These are phyloP conservation scores for Withania somnifera DNA, from an alignment of 305 asterid genomes.

Conservation along the genomic window DNA sequence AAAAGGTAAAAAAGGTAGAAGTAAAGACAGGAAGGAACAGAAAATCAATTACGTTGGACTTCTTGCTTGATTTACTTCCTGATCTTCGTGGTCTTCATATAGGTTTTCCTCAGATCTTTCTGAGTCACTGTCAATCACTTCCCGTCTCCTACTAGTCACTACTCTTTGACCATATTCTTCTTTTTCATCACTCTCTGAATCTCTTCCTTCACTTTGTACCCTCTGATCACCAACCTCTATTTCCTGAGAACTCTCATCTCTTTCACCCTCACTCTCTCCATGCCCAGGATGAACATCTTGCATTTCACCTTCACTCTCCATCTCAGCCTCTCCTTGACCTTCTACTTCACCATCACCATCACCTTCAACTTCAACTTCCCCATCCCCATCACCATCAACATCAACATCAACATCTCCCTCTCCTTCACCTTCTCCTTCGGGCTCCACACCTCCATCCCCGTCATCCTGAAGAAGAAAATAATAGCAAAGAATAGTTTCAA, in stretches of 20 bases:
- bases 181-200: slow-evolving; percentile 62
- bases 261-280: slow-evolving; percentile 71
- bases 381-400: slow-evolving; percentile 14
- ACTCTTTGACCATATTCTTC: slow-evolving; percentile 48
- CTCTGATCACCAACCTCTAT: slow-evolving; percentile 60
- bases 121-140: slow-evolving; percentile 53
- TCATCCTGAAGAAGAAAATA: slow-evolving; percentile 36
- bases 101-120: slow-evolving; percentile 71
- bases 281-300: slow-evolving; percentile 38
- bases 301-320: slow-evolving; percentile 65
- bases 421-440: slow-evolving; percentile 10
- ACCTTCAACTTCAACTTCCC: slow-evolving; percentile 40
- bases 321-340: slow-evolving; percentile 58
- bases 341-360: slow-evolving; percentile 46
- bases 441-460: slow-evolving; percentile 40
- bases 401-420: slow-evolving; percentile 21
- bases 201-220: slow-evolving; percentile 64
- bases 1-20: neutral
- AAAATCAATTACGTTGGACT: slow-evolving; percentile 34
- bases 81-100: slow-evolving; percentile 57
- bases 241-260: slow-evolving; percentile 65
- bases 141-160: slow-evolving; percentile 63
- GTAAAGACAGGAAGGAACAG: neutral
- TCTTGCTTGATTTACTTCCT: slow-evolving; percentile 62
- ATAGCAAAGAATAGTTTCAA: neutral